Base-by-base conservation (phyloP, 345 rosid genomes). In the Jatropha curcas region DNA sequence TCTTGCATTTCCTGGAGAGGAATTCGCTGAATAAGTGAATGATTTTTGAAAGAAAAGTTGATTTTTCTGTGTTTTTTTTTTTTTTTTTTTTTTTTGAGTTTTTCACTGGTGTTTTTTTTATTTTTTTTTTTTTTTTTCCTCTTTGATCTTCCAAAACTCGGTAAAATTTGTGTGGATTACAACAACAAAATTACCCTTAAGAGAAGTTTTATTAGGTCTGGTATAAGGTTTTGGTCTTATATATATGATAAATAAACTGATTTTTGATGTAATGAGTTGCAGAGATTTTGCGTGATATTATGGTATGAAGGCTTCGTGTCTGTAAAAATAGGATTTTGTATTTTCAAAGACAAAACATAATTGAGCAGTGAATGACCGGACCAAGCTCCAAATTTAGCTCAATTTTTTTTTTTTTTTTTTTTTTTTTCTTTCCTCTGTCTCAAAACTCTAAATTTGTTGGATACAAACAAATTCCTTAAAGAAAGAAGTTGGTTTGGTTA, bases 201-300 rank as follows among this genome's bases (percentile, higher is more conserved):
- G 51, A 58, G 9, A 41, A 34, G 30, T 20, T 19, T n/a, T n/a
- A n/a, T n/a, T n/a, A n/a, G 17, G 19, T 45, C 19, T 51, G n/a
- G n/a, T 39, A n/a, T 58, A n/a, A 13, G 45, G 58, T 53, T 35
- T 53, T 20, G 20, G 33, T 35, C 20, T 12, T 34, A n/a, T 43
- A 0, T 8, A n/a, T 19, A 1, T 67, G 0, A n/a, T n/a, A n/a
- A n/a, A n/a, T 34, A 27, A 50, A 4, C 68, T 72, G n/a, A 35
- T 72, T 72, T 72, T 62, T 16, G 28, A 33, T 9, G 31, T 20
- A 61, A 22, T 50, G 34, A 51, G n/a, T 12, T 33, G 67, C 68
- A n/a, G n/a, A 34, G 51, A 24, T 48, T 62, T 52, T 37, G 0
- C 20, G 75, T 13, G 25, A 41, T 9, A 31, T 50, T 34, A 35